Evolutionary conservation across 169 alveolate genomes (phyloP).

Genomic region (Theileria luwenshuni): DNA sequence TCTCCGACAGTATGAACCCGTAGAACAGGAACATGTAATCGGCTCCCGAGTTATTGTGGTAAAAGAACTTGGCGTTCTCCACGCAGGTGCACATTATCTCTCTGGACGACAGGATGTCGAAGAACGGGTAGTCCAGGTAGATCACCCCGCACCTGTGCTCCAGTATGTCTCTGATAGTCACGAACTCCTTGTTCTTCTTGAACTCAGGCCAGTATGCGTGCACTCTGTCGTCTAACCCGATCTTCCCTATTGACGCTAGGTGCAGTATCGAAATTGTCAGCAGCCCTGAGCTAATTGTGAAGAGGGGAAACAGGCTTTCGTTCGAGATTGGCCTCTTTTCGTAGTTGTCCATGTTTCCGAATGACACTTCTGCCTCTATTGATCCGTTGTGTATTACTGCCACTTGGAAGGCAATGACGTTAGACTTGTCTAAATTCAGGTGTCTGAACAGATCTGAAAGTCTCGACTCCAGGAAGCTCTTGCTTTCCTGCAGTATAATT

Average conservation of each 20-base stretch:
- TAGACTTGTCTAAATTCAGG: conserved; percentile 37
- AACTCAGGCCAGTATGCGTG: conserved; percentile 56
- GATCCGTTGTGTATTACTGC: conserved; percentile 66
- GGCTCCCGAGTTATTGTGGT: conserved; percentile 20
- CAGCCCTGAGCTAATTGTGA: conserved; percentile 60
- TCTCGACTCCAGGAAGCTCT: conserved; percentile 38
- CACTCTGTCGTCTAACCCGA: conserved; percentile 61
- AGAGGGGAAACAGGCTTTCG: conserved; percentile 71
- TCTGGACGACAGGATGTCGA: conserved; percentile 29
- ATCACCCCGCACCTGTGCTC: conserved; percentile 52
- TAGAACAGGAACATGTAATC: conserved; percentile 38
- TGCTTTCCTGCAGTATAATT: neutral
- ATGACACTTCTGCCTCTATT: conserved; percentile 69
- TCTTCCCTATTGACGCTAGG: conserved; percentile 42
- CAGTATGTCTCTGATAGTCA: conserved; percentile 40
- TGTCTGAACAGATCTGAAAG: conserved; percentile 38
- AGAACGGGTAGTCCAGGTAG: conserved; percentile 23
- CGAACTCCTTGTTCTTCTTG: conserved; percentile 41
- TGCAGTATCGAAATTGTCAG: conserved; percentile 68
- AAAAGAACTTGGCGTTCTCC: conserved; percentile 25
- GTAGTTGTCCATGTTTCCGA: conserved; percentile 67
- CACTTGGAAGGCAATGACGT: conserved; percentile 69
- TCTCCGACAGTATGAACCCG: conserved; percentile 61
- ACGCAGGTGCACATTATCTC: conserved; percentile 36
- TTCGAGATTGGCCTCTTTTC: conserved; percentile 74